Base-by-base conservation (phyloP, 371 early-diverging fungal species). In the Rhizomucor pusillus region DNA sequence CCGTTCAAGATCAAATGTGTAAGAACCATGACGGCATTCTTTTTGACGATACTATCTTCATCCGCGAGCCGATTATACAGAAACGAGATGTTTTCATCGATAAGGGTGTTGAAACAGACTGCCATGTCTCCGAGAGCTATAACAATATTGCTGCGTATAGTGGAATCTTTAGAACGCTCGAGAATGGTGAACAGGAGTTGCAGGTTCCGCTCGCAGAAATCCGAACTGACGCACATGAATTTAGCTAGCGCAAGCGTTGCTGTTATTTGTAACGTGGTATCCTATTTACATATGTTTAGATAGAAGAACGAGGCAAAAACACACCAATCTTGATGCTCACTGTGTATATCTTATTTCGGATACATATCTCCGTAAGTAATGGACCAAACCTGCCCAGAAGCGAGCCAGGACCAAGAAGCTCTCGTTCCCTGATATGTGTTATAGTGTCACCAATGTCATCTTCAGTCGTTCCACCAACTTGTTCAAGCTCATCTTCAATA, bases 51-150 rank as follows among this genome's bases (percentile, higher is more conserved):
- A 0, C 65, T 68, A 56, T 93, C 90, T 0, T 78, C 60, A 63
- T 96, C 97, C 12, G 79, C 73, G 35, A 98, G 79, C 3, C 94
- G 89, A 29, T 90, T 90, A 67, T 97, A 98, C 6, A 98, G 79
- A 62, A 92, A 92, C 1, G 85, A 73, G 50, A 97, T 93, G 63
- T 95, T 93, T 62, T 93, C 90, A 59, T 95, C 96, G 60, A 98
- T 94, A 29, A 97, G 72, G 20, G 89, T 92, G 69, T 88, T 94
- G 82, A 95, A 98, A 66, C 91, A 92, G 7, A 95, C 91, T 1
- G 95, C 84, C 82, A 98, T 89, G 60, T 98, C 99, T 50, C 98
- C 98, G n/a, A 98, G 73, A 0, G 93, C 95, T 58, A 98, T 95
- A 51, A 93, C 86, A 48, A 93, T 85, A 71, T 97, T 97, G 61